Percentiles rank a stretch among this genome's conserved stretches.
These are phyloP conservation scores for Chionographis japonica DNA, from an alignment of 106 monocot species.

Conservation along the genomic window DNA sequence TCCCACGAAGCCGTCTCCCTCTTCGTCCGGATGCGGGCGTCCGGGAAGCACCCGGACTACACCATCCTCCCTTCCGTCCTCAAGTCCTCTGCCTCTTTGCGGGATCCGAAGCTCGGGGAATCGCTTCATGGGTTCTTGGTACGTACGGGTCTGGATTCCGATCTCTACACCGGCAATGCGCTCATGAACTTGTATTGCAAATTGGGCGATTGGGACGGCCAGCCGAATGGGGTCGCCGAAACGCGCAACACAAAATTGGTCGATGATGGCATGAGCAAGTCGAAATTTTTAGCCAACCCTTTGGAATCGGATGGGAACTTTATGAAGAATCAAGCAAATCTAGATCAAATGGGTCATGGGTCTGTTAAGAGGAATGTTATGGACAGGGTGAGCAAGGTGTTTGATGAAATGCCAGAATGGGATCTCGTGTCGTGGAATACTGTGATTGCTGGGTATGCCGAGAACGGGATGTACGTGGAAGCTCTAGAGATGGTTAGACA, in stretches of 20 bases:
- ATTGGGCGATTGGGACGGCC: not conserved
- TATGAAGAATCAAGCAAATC: too few relatives aligned
- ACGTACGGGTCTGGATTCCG: conserved; percentile 31
- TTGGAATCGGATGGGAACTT: not conserved
- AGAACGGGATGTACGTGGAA: conserved; percentile 44
- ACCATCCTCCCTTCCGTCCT: conserved; percentile 59
- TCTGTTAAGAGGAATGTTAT: not conserved
- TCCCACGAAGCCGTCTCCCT: conserved; percentile 30
- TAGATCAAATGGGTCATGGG: too few relatives aligned
- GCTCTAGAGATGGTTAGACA: conserved; percentile 59
- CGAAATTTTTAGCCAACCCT: not conserved
- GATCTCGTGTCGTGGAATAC: conserved; percentile 87
- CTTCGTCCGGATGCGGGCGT: conserved; percentile 41
- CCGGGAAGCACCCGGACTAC: conserved; percentile 12
- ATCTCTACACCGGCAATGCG: conserved; percentile 61
- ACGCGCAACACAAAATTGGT: not conserved
- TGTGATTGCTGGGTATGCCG: conserved; percentile 45
- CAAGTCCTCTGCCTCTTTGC: conserved; percentile 53
- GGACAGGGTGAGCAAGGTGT: conserved; percentile 41
- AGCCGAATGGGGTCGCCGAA: not conserved
- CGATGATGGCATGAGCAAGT: not conserved
- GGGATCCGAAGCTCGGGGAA: conserved; percentile 25
- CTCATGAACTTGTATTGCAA: conserved; percentile 78
- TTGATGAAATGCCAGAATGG: conserved; percentile 51
- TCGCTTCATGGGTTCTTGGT: conserved; percentile 48